Evolutionary conservation across 371 early-diverging fungal genomes (phyloP).

Genomic region (Rhizopus arrhizus): DNA sequence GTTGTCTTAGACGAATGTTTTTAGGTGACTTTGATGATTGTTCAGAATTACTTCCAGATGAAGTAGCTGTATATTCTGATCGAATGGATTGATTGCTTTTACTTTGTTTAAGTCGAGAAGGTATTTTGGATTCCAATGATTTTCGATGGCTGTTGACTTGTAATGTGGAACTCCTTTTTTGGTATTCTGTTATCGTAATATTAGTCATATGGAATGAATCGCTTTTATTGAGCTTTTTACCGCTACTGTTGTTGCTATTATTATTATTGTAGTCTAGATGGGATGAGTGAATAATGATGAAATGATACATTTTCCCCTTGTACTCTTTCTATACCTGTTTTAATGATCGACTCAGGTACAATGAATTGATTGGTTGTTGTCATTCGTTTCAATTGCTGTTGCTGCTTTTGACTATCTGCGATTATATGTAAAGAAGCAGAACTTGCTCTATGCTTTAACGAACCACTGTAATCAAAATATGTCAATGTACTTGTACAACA

Average conservation of each 20-base stretch:
- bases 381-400: background rate
- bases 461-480: background rate
- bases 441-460: constrained; percentile 23
- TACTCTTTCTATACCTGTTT: background rate
- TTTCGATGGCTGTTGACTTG: background rate
- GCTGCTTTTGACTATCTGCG: background rate
- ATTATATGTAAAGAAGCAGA: constrained; percentile 14
- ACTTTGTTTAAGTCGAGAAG: constrained; percentile 15
- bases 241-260: no score
- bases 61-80: constrained; percentile 9
- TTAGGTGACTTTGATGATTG: constrained; percentile 5
- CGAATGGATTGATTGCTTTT: constrained; percentile 21
- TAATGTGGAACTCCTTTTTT: background rate
- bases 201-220: no score
- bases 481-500: background rate
- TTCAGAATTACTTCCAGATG: background rate
- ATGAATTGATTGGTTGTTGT: background rate
- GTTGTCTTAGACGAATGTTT: constrained; percentile 18
- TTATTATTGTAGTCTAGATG: no score
- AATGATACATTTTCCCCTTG: no score
- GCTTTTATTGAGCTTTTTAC: no score
- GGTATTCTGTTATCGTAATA: background rate
- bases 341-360: background rate
- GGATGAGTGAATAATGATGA: no score
- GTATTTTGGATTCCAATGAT: background rate